Conservation (phyloP, 2,329 filamentous ascomycete genomes). For the Penicillium sclerotiorum region DNA sequence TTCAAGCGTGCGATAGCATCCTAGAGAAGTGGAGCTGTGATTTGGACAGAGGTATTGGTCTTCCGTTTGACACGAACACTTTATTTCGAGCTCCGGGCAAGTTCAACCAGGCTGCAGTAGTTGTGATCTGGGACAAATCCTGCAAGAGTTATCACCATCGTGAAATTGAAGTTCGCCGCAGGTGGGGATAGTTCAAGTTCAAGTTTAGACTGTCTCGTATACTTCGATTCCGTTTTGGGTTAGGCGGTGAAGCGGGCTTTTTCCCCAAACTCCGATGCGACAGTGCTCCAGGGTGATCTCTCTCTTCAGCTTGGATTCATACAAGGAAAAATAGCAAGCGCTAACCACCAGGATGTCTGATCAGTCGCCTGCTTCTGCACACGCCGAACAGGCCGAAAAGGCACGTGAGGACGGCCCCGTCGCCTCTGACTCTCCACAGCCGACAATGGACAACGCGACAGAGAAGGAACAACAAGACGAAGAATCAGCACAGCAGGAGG, state of each 20-base stretch:
- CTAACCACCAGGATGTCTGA: slow-evolving; percentile 18
- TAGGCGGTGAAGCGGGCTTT: slow-evolving; percentile 3
- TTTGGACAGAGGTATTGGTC: background rate
- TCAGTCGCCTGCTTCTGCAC: slow-evolving; percentile 2
- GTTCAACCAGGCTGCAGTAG: background rate
- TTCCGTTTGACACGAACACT: background rate
- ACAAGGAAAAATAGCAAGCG: slow-evolving; percentile 1
- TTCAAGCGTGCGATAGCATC: background rate
- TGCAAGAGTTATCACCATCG: background rate
- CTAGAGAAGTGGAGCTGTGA: background rate
- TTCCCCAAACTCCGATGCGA: slow-evolving; percentile 5
- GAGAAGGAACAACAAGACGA: slow-evolving; percentile 18
- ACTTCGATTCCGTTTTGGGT: slow-evolving; percentile 1
- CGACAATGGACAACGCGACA: slow-evolving; percentile 25
- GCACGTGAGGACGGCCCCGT: slow-evolving; percentile 86
- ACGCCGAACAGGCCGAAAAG: slow-evolving; percentile 59
- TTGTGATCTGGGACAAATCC: background rate
- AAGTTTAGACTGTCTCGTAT: background rate
- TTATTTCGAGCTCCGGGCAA: background rate
- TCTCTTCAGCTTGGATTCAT: background rate
- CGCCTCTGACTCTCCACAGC: slow-evolving; percentile 80
- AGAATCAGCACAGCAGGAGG: slow-evolving; percentile 44
- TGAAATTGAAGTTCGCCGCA: background rate
- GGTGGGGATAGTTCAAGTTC: background rate
- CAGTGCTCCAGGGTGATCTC: background rate